Conservation (phyloP, 1,139 yeast genomes). For the Diutina mesorugosa region DNA sequence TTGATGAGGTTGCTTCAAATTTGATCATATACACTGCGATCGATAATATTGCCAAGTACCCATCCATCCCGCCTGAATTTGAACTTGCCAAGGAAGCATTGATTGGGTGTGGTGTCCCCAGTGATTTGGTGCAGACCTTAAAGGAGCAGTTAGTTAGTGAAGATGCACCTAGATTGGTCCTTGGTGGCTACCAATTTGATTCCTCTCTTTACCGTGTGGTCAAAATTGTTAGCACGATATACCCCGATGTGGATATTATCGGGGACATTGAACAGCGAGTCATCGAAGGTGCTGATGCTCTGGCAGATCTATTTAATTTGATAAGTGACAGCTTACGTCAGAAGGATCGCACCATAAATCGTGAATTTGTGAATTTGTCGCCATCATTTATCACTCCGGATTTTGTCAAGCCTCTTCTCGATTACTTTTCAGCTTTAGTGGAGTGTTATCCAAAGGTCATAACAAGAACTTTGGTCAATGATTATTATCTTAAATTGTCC, state of each 20-base stretch:
- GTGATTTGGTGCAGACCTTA: not conserved
- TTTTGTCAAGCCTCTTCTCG: not conserved
- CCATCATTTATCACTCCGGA: not conserved
- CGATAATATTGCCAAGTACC: not conserved
- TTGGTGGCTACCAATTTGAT: slow-evolving; percentile 5
- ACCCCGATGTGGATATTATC: not conserved
- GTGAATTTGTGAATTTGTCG: not conserved
- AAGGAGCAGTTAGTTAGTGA: not conserved
- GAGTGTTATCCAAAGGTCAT: not conserved
- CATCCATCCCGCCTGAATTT: not conserved
- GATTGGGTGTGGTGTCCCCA: not conserved
- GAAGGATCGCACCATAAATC: not conserved
- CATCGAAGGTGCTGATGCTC: not conserved
- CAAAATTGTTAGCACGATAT: not conserved
- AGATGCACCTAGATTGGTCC: not conserved
- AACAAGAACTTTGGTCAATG: not conserved
- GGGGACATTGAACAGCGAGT: not conserved
- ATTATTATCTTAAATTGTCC: not conserved
- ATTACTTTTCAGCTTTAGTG: not conserved
- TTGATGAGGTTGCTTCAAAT: not conserved
- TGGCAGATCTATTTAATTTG: not conserved
- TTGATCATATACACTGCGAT: not conserved
- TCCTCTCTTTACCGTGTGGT: slow-evolving; percentile 4
- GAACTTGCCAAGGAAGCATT: not conserved
- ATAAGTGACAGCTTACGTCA: not conserved